Evolutionary conservation across 441 rosid species (phyloP), one percentile per base, ranked within the genome.

Genomic region (Mallotus japonicus): DNA sequence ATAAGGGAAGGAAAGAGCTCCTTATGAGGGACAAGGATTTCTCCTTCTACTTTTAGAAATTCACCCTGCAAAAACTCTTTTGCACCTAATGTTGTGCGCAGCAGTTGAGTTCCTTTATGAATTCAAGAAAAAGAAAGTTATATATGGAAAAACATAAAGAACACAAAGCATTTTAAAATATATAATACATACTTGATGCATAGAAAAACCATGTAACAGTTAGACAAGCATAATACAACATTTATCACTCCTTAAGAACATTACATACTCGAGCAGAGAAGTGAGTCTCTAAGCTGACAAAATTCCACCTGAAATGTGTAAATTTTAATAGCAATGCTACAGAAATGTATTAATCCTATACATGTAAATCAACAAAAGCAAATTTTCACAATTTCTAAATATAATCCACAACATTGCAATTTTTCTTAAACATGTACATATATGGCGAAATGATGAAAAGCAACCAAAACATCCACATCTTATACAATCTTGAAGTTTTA

Each of bases 51-150:
- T 77, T 88, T 91, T 11, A 53, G 66, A 82, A 86, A 92, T 75
- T 92, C 95, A 10, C 76, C 81, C 78, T 79, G 82, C 69, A 95
- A 76, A 82, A 78, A 90, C 47, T 86, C 87, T 80, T 87, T 91
- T 70, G 85, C 90, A 34, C 92, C 94, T 73, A 86, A 32, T 14
- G 99, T 95, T 28, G 86, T 90, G 70, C 91, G 84, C 81, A 91
- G 70, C 56, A 95, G 85, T 77, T 92, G 97, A 74, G 96, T 87
- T 76, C 99, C 99, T 95, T 60, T 17, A 78, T 66, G 58, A 62
- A 67, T 58, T 65, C 62, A 67, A 73, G 57, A 55, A 53, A 73
- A 42, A 15, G 22, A 51, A 37, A 63, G 44, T 34, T 42, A 62
- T 32, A 64, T 16, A 49, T 2, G 40, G 53, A 49, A 58, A 54